Evolutionary conservation across 2,329 filamentous ascomycete species (phyloP).

Genomic region (Myriosclerotinia scirpicola): DNA sequence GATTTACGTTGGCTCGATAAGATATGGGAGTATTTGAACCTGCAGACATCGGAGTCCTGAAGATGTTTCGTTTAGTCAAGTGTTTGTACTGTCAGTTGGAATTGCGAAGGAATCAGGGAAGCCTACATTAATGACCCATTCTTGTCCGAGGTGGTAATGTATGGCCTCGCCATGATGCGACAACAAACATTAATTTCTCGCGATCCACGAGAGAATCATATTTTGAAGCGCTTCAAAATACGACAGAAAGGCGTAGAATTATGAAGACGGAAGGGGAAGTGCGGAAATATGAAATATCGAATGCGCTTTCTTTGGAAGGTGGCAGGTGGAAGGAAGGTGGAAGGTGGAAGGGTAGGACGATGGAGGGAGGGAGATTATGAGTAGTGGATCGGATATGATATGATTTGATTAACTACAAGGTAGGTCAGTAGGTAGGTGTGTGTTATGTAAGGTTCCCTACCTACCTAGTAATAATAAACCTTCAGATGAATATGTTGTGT

Average conservation of each 20-base stretch:
- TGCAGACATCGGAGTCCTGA: slow-evolving; percentile 32
- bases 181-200: slow-evolving; percentile 20
- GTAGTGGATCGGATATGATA: slow-evolving; percentile 13
- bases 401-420: neutral
- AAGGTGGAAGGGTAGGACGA: neutral
- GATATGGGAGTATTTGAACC: slow-evolving; percentile 35
- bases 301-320: too few relatives aligned
- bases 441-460: too few relatives aligned
- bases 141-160: slow-evolving; percentile 29
- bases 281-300: neutral
- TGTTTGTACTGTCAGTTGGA: neutral
- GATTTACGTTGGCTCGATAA: slow-evolving; percentile 84
- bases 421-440: too few relatives aligned
- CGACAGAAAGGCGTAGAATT: neutral
- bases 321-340: neutral
- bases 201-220: slow-evolving; percentile 22
- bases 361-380: neutral
- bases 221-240: slow-evolving; percentile 16
- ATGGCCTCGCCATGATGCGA: slow-evolving; percentile 39
- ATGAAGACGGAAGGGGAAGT: neutral
- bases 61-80: slow-evolving; percentile 17
- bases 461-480: too few relatives aligned
- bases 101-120: neutral
- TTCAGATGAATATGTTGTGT: too few relatives aligned
- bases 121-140: slow-evolving; percentile 22